phyloP scores from a whole-genome alignment of 495 filamentous ascomycete species.

The Geopyxis carbonaria region DNA sequence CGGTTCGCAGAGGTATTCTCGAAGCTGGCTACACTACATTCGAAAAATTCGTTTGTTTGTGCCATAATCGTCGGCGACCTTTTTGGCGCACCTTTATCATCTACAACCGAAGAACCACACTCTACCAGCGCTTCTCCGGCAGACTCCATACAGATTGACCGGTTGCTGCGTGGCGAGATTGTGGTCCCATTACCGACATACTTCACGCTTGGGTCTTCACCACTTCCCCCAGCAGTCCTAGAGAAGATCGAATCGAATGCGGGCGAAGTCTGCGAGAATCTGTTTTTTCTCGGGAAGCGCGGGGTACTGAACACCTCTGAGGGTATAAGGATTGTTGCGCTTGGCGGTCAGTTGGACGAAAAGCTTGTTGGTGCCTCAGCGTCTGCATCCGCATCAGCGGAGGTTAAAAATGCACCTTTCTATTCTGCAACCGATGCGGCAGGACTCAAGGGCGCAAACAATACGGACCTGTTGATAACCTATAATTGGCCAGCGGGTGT shows the following conservation, averaged over 20 bases:
- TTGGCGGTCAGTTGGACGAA: conserved; percentile 53
- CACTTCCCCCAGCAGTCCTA: conserved; percentile 49
- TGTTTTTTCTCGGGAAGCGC: conserved; percentile 75
- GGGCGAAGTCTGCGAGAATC: conserved; percentile 72
- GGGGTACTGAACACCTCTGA: conserved; percentile 75
- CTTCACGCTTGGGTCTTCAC: conserved; percentile 54
- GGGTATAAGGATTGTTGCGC: conserved; percentile 62
- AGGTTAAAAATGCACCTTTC: conserved; percentile 38
- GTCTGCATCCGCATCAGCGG: conserved; percentile 38
- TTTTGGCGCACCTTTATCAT: conserved; percentile 39
- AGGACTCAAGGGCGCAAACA: conserved; percentile 51
- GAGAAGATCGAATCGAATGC: conserved; percentile 53
- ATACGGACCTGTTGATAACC: conserved; percentile 72
- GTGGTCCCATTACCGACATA: conserved; percentile 65
- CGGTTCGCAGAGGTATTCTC: conserved; percentile 52
- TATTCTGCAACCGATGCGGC: conserved; percentile 65
- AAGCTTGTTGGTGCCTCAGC: conserved; percentile 33
- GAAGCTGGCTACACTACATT: conserved; percentile 60
- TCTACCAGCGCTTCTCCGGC: conserved; percentile 17
- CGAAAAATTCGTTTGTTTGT: conserved; percentile 71
- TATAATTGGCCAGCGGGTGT: conserved; percentile 65
- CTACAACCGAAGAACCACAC: no score
- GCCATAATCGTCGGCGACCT: conserved; percentile 72
- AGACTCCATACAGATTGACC: conserved; percentile 15
- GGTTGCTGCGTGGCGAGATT: conserved; percentile 52